These are phyloP conservation scores for Dictyostelium discoideum DNA, from an alignment of 78 protist species.

Conservation along the genomic window DNA sequence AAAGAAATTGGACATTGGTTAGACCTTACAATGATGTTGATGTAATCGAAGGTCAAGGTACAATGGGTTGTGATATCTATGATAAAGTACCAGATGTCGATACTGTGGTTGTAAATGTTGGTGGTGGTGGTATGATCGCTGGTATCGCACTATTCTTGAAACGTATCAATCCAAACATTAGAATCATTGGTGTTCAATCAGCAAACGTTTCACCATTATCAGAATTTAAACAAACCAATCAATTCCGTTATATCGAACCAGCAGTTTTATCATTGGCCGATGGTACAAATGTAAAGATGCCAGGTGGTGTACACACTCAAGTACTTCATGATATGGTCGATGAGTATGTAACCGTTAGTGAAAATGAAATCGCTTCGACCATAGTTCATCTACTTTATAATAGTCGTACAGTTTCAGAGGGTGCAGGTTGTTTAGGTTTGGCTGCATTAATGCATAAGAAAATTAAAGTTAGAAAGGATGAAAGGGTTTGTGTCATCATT, in stretches of 20 bases:
- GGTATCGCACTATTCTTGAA: conserved; percentile 87
- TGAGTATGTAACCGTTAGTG: conserved; percentile 84
- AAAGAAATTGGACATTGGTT: conserved; percentile 78
- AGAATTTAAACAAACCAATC: conserved; percentile 78
- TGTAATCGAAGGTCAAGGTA: conserved; percentile 90
- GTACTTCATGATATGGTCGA: conserved; percentile 83
- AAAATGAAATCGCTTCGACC: conserved; percentile 86
- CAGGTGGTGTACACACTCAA: conserved; percentile 85
- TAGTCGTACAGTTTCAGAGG: conserved; percentile 87
- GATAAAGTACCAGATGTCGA: conserved; percentile 83
- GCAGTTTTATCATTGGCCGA: conserved; percentile 82
- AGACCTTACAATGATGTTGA: conserved; percentile 84
- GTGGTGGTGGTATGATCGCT: conserved; percentile 91
- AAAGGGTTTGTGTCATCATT: conserved; percentile 82
- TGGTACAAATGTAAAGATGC: conserved; percentile 87
- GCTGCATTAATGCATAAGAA: conserved; percentile 87
- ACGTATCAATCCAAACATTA: conserved; percentile 79
- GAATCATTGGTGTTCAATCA: conserved; percentile 87
- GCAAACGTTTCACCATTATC: conserved; percentile 82
- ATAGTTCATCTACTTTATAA: conserved; percentile 73
- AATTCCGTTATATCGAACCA: conserved; percentile 65
- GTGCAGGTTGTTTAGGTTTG: conserved; percentile 88
- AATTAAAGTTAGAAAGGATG: conserved; percentile 76
- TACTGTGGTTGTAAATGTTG: conserved; percentile 87
- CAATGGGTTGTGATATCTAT: conserved; percentile 83